phyloP scores from a whole-genome alignment of 1,139 yeast genomes.

The Pichiaceae sp. region DNA sequence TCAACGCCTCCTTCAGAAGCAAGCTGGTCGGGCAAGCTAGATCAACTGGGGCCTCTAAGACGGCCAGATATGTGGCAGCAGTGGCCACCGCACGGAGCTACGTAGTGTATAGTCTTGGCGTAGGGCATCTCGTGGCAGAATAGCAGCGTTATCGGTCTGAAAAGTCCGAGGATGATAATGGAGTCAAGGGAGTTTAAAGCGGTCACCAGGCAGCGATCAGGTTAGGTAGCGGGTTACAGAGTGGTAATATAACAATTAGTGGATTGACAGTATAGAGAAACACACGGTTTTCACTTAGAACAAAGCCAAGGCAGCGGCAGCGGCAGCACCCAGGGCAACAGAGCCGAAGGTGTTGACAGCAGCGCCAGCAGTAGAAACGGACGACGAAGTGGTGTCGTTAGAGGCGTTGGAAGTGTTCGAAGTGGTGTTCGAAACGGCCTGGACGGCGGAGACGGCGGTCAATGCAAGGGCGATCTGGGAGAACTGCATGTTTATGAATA shows the following conservation, averaged over 20 bases:
- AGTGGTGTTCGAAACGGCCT: constrained; percentile 26
- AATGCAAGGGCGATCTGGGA: constrained; percentile 35
- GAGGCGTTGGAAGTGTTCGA: constrained; percentile 2
- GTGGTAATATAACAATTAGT: not conserved
- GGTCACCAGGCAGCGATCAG: too few species aligned
- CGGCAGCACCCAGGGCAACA: constrained; percentile 64
- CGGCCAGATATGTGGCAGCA: too few species aligned
- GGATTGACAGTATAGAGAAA: not conserved
- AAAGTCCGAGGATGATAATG: too few species aligned
- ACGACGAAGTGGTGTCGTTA: constrained; percentile 17
- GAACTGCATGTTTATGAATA: constrained; percentile 46
- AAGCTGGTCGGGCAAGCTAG: too few species aligned
- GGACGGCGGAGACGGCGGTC: constrained; percentile 38
- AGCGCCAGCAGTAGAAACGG: constrained; percentile 28
- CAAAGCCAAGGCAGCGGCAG: constrained; percentile 66
- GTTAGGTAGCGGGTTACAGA: too few species aligned
- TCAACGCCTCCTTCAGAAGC: too few species aligned
- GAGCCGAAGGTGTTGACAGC: constrained; percentile 38
- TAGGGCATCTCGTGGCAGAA: too few species aligned
- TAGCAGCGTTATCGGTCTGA: too few species aligned
- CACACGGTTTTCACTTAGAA: constrained; percentile 33
- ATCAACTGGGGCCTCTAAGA: too few species aligned
- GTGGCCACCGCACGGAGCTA: too few species aligned
- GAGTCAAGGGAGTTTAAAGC: too few species aligned
- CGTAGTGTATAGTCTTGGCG: too few species aligned